phyloP scores from a whole-genome alignment of 2,329 filamentous ascomycete genomes.

The Alternaria longipes region DNA sequence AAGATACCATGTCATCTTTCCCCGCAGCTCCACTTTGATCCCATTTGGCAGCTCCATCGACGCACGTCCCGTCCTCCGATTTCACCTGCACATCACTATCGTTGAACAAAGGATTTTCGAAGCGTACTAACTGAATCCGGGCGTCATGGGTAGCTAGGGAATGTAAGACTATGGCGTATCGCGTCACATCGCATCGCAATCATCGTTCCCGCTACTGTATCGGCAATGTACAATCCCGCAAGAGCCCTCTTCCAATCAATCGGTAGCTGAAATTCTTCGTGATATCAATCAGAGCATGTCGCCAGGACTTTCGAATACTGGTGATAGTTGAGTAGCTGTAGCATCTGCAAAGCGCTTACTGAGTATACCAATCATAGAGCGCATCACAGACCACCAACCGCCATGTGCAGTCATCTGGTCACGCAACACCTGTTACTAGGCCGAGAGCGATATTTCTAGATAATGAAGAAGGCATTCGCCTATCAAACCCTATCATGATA shows the following conservation, averaged over 20 bases:
- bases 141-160: not conserved
- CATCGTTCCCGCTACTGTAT: not conserved
- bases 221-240: not conserved
- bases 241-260: not conserved
- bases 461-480: slow-evolving; percentile 13
- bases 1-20: slow-evolving; percentile 23
- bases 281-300: not conserved
- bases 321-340: not conserved
- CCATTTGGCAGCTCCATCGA: slow-evolving; percentile 1
- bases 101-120: not conserved
- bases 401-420: slow-evolving; percentile 11
- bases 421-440: slow-evolving; percentile 13
- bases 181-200: not conserved
- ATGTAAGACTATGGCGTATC: not conserved
- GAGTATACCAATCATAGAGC: not conserved
- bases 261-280: not conserved
- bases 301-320: not conserved
- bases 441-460: slow-evolving; percentile 3
- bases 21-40: slow-evolving; percentile 21
- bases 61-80: slow-evolving; percentile 14
- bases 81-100: not conserved
- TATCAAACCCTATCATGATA: slow-evolving; percentile 16
- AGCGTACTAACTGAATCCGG: not conserved
- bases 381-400: slow-evolving; percentile 4
- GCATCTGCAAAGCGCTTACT: slow-evolving; percentile 1